Base-by-base conservation (phyloP, 768 basidiomycete genomes). In the Suillus occidentalis region DNA sequence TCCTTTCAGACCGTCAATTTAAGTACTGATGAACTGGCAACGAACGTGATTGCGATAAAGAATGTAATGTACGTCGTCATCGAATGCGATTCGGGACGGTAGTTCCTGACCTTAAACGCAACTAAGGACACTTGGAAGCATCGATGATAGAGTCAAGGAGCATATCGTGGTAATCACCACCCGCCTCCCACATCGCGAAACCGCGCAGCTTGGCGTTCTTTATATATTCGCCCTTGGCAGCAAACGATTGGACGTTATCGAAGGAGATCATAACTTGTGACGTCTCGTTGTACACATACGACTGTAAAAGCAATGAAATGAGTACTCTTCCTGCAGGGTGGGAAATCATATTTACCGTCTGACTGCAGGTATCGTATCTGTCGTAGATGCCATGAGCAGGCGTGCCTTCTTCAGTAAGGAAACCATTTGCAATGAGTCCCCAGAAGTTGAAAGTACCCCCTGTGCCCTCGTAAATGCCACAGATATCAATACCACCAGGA, bases 111-210 rank as follows among this genome's bases (percentile, higher is more conserved):
- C 9, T 31, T 83, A 77, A 6, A 80, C 82, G 65, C 84, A 84
- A 67, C 83, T 84, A 10, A 52, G 14, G 1, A 74, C 75, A 81
- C 83, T 83, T 62, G 75, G 77, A 28, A 36, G 62, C 52, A n/a
- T 25, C 36, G 34, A 37, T 61, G 57, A 91, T 88, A 6, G 90
- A 79, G 72, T 89, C 80, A 4, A 91, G 77, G 52, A 92, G 78
- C 22, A 84, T 80, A 69, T 90, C 81, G n/a, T 86, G 67, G 59
- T 76, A 81, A 71, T 91, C 91, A 5, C 88, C 88, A 37, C 84
- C 88, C 55, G 87, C 83, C 71, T 91, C 87, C 89, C 89, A 91
- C 75, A 89, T 84, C 1, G 86, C 78, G 73, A 91, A 91, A 4
- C 90, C 91, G 64, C 77, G 79, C n/a, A 92, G 75, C 7, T 83